Base-by-base conservation (phyloP, 345 rosid genomes). In the Carallia pectinifolia region DNA sequence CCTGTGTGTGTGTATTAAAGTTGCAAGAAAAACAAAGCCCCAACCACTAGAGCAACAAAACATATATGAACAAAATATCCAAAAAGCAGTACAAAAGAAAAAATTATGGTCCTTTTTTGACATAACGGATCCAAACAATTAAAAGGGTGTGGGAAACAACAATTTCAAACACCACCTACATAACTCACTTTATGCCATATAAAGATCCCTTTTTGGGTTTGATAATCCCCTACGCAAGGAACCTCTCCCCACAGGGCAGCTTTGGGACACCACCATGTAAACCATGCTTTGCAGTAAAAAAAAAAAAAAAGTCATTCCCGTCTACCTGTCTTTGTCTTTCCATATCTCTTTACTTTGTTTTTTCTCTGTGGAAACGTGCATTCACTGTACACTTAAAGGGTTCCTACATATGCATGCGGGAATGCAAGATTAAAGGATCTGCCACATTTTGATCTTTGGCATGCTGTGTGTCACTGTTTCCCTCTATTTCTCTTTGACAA, bases 341-440 rank as follows among this genome's bases (percentile, higher is more conserved):
- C 13, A 44, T 15, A 13, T 44, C 50, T 15, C 19, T 34, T 37
- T 23, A n/a, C 36, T 59, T 68, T 66, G 18, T 52, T 61, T 54
- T 70, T 53, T 9, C 17, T 48, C 18, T 53, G 79, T 78, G 81
- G 74, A 79, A 81, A 59, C 68, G 80, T 75, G 80, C 75, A 62
- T 4, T 23, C 48, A 68, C 70, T 60, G 68, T 62, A 34, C 59
- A 34, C 44, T 31, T 66, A 27, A 74, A 67, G 23, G 71, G 70
- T 33, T 4, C 4, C 34, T 31, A 74, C 33, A 34, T 56, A 17
- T 73, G 82, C 86, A 81, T 77, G 87, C 85, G 81, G 81, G 77
- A 76, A 81, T 76, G 67, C 69, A 67, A 66, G 67, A 59, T 53
- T 55, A 62, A 62, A 3, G 40, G 59, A 2, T 3, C 50, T n/a